Conservation (phyloP, 2,329 filamentous ascomycete species). For the Aspergillus ibericus region DNA sequence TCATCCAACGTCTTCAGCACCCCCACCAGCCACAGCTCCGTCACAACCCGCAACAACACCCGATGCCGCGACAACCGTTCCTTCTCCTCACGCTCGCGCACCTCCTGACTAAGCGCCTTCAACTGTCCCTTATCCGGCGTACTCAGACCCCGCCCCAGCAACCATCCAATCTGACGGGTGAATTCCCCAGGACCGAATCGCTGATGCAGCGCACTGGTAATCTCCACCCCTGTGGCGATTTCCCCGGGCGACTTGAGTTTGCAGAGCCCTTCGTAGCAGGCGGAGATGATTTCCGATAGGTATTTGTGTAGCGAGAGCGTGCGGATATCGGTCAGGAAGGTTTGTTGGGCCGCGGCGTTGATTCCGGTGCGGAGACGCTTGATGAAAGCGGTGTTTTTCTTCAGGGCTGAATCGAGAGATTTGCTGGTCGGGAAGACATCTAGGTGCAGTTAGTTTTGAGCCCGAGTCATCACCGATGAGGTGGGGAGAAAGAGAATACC, state of each 20-base stretch:
- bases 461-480: not conserved
- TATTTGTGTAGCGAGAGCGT: slow-evolving; percentile 93
- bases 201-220: slow-evolving; percentile 92
- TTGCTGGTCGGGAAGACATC: slow-evolving; percentile 75
- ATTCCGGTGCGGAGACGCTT: slow-evolving; percentile 91
- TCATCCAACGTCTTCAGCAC: slow-evolving; percentile 79
- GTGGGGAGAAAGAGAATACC: slow-evolving; percentile 51
- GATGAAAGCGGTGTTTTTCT: slow-evolving; percentile 98
- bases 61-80: slow-evolving; percentile 85
- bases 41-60: slow-evolving; percentile 82
- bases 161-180: slow-evolving; percentile 87
- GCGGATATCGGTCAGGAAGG: slow-evolving; percentile 86
- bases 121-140: slow-evolving; percentile 83
- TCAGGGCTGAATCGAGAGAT: slow-evolving; percentile 88
- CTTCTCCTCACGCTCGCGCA: slow-evolving; percentile 93
- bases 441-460: slow-evolving; percentile 40
- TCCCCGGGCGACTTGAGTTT: slow-evolving; percentile 90
- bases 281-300: slow-evolving; percentile 92
- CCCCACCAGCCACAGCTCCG: slow-evolving; percentile 92
- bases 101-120: slow-evolving; percentile 75
- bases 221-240: slow-evolving; percentile 86
- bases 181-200: slow-evolving; percentile 89
- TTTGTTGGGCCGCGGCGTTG: slow-evolving; percentile 72
- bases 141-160: slow-evolving; percentile 84
- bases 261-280: slow-evolving; percentile 90